Evolutionary conservation across 2,329 filamentous ascomycete genomes (phyloP).

Genomic region (Phyllosticta citriasiana): DNA sequence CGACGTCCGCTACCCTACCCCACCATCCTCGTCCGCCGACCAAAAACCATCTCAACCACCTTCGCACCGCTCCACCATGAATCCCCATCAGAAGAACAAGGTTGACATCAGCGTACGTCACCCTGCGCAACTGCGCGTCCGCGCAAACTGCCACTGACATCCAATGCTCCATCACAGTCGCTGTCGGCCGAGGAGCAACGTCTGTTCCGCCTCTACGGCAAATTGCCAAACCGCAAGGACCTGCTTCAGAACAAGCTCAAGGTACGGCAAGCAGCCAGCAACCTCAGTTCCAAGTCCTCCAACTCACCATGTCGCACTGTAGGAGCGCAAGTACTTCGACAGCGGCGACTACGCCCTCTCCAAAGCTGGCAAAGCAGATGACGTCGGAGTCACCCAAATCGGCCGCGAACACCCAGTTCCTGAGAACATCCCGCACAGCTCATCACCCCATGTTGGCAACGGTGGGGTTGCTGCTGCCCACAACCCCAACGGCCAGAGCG

Average conservation of each 20-base stretch:
- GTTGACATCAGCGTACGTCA: conserved; percentile 81
- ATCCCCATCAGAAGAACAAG: conserved; percentile 97
- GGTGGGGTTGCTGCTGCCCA: conserved; percentile 17
- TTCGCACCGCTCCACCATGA: conserved; percentile 50
- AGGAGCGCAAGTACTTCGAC: conserved; percentile 95
- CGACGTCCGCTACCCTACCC: background rate
- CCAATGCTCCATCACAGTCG: conserved; percentile 48
- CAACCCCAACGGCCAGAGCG: conserved; percentile 41
- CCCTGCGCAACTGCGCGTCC: conserved; percentile 2
- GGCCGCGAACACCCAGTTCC: conserved; percentile 91
- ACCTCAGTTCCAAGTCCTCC: background rate
- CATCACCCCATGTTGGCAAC: conserved; percentile 45
- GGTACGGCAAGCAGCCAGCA: conserved; percentile 30
- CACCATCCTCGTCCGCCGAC: conserved; percentile 1
- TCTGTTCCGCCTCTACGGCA: conserved; percentile 94
- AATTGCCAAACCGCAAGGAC: conserved; percentile 92
- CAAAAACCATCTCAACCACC: background rate
- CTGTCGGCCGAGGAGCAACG: conserved; percentile 91
- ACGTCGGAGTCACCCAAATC: conserved; percentile 85
- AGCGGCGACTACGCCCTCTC: conserved; percentile 92
- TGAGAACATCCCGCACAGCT: conserved; percentile 87
- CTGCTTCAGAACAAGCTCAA: conserved; percentile 97
- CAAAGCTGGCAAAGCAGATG: conserved; percentile 92
- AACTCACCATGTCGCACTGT: conserved; percentile 4
- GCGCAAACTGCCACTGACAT: background rate